Evolutionary conservation across 129 eudicot species (phyloP), one percentile per base, ranked within the genome.

Genomic region (Mikania micrantha): DNA sequence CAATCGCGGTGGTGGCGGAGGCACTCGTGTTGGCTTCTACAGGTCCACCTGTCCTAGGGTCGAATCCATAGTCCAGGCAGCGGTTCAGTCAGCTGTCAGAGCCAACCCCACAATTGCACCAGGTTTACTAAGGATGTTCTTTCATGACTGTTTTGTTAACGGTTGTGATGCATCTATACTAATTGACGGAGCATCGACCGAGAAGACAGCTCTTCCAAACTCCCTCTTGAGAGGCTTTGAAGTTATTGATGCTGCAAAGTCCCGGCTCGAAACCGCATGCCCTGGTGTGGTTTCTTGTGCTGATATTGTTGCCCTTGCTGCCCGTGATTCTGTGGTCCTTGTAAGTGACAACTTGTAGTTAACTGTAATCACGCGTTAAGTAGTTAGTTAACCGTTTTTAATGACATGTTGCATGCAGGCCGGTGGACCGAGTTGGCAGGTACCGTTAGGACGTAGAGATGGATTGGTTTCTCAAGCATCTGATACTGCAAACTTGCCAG

Each of bases 161-260:
- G 96, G 96, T 42, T 90, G 96, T 78, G 96, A 90, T 70, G 97
- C 95, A 5, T 90, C 97, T 9, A 90, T 90, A 25, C 49, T 90
- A n/a, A 77, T 90, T 42, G 85, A 90, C 15, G 97, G 85, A 47
- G 28, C 85, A 0, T 67, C 74, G 2, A 72, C 40, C 60, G 95
- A 90, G 65, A 90, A 86, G 68, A 69, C 85, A 21, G 91, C 97
- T 0, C 76, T 62, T 0, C 97, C 97, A 11, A 90, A 90, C 75
- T 44, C 70, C 4, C 82, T 78, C 54, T 31, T 90, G 40, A 87
- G 95, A 77, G 97, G 97, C 56, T 90, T 90, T 65, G 96, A 90
- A 73, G 83, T 90, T 57, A 86, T 90, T 8, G 95, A 90, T 47
- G 81, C 88, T 25, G 84, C 88, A 13, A 90, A 90, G 68, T 66